phyloP scores from a whole-genome alignment of 2,329 filamentous ascomycete species.

The Domatiomyces globalis region DNA sequence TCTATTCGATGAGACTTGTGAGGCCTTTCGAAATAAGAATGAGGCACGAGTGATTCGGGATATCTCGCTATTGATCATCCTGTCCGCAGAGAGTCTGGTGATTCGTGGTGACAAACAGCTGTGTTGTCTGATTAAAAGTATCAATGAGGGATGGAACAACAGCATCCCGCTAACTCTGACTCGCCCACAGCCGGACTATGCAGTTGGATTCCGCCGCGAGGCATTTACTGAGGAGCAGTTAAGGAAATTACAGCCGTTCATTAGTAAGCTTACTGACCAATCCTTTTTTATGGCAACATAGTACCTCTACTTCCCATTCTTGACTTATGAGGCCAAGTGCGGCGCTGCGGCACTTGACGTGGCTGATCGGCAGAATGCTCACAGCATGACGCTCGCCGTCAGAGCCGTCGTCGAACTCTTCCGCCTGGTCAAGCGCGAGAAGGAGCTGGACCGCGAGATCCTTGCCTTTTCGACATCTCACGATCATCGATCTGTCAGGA shows the following conservation, averaged over 20 bases:
- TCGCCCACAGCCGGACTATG: constrained; percentile 26
- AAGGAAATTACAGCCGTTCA: constrained; percentile 21
- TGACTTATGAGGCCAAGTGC: constrained; percentile 19
- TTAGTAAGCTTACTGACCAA: constrained; percentile 11
- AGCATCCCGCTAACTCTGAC: constrained; percentile 19
- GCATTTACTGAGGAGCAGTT: constrained; percentile 26
- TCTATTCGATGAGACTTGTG: constrained; percentile 22
- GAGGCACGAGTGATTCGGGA: constrained; percentile 25
- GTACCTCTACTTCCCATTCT: constrained; percentile 19
- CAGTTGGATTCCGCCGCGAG: constrained; percentile 23
- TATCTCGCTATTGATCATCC: constrained; percentile 25
- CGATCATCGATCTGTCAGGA: constrained; percentile 23
- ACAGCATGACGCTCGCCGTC: constrained; percentile 24
- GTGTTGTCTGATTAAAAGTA: constrained; percentile 21
- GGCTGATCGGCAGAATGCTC: constrained; percentile 21
- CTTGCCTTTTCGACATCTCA: constrained; percentile 31
- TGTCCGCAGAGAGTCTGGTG: constrained; percentile 23
- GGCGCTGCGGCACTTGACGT: constrained; percentile 17
- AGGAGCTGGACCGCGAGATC: constrained; percentile 19
- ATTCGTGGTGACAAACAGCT: constrained; percentile 18
- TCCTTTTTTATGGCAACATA: constrained; percentile 17
- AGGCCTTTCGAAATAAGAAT: constrained; percentile 22
- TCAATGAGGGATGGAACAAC: constrained; percentile 24
- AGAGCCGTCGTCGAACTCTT: constrained; percentile 30
- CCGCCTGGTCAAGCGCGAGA: constrained; percentile 22